A percentile compares a stretch with the other conserved stretches of the same genome.
Conservation (phyloP, 1,284 basidiomycete species). For the Tylopilus orsonianus region DNA sequence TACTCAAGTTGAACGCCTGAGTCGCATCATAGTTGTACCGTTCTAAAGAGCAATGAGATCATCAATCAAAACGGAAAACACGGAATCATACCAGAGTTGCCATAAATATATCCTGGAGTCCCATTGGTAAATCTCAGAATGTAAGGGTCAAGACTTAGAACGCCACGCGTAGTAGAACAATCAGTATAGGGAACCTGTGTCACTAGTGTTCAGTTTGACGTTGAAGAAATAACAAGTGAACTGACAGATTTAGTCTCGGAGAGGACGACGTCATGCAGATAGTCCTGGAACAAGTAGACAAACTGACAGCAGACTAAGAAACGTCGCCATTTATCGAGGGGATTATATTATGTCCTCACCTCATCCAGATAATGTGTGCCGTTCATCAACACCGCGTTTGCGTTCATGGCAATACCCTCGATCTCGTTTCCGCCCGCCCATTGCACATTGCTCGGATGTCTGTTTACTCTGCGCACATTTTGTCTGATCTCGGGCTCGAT, state of each 20-base stretch:
- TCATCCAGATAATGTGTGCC: conserved; percentile 49
- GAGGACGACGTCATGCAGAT: conserved; percentile 48
- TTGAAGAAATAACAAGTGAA: background rate
- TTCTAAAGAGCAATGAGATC: conserved; percentile 31
- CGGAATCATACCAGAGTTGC: conserved; percentile 45
- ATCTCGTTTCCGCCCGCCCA: conserved; percentile 67
- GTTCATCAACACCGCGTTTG: conserved; percentile 40
- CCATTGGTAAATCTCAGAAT: conserved; percentile 51
- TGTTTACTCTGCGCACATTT: conserved; percentile 55
- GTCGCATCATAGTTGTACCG: conserved; percentile 60
- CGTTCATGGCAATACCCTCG: conserved; percentile 49
- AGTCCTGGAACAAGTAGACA: conserved; percentile 52
- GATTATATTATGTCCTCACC: conserved; percentile 33
- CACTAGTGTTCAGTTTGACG: background rate
- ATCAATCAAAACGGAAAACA: background rate
- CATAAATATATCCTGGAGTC: conserved; percentile 54
- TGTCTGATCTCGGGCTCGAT: conserved; percentile 58
- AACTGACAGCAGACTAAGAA: conserved; percentile 35
- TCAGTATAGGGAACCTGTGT: conserved; percentile 59
- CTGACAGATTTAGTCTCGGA: conserved; percentile 53
- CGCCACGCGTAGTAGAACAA: conserved; percentile 60
- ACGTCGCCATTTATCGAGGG: background rate
- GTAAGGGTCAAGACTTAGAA: conserved; percentile 58
- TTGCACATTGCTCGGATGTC: conserved; percentile 58
- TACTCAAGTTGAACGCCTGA: conserved; percentile 54